These are phyloP conservation scores for Chaetomidium leptoderma DNA, from an alignment of 495 filamentous ascomycete genomes.

Conservation along the genomic window DNA sequence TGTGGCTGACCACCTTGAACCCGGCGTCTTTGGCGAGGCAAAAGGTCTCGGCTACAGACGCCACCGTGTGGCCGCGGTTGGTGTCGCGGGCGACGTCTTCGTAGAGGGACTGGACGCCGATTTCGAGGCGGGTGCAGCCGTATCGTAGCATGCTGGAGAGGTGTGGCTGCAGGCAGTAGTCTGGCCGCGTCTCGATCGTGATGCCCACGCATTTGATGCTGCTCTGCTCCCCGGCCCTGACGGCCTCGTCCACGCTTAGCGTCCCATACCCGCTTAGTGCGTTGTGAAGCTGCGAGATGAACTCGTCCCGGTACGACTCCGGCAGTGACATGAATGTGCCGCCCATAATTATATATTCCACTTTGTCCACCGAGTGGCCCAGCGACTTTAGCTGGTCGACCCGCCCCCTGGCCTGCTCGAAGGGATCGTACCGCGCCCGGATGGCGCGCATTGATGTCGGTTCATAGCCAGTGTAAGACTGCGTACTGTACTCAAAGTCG, in stretches of 20 bases:
- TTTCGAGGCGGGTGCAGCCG: conserved; percentile 89
- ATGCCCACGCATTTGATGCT: conserved; percentile 97
- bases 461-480: conserved; percentile 97
- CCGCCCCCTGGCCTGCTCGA: conserved; percentile 91
- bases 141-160: conserved; percentile 92
- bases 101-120: conserved; percentile 94
- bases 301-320: conserved; percentile 80
- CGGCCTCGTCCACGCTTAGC: conserved; percentile 89
- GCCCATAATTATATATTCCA: conserved; percentile 99
- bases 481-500: conserved; percentile 97
- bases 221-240: conserved; percentile 85
- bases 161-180: conserved; percentile 92
- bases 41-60: conserved; percentile 91
- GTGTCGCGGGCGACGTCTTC: conserved; percentile 98
- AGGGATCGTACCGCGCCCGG: conserved; percentile 93
- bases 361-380: conserved; percentile 96
- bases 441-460: conserved; percentile 98
- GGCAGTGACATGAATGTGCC: conserved; percentile 98
- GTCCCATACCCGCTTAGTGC: conserved; percentile 90
- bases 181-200: conserved; percentile 93
- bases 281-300: conserved; percentile 94
- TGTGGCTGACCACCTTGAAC: conserved; percentile 97
- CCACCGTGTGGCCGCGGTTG: conserved; percentile 94
- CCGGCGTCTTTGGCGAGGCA: conserved; percentile 92
- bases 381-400: conserved; percentile 94